Base-by-base conservation (phyloP, 2,329 filamentous ascomycete species). In the Acarospora socialis region DNA sequence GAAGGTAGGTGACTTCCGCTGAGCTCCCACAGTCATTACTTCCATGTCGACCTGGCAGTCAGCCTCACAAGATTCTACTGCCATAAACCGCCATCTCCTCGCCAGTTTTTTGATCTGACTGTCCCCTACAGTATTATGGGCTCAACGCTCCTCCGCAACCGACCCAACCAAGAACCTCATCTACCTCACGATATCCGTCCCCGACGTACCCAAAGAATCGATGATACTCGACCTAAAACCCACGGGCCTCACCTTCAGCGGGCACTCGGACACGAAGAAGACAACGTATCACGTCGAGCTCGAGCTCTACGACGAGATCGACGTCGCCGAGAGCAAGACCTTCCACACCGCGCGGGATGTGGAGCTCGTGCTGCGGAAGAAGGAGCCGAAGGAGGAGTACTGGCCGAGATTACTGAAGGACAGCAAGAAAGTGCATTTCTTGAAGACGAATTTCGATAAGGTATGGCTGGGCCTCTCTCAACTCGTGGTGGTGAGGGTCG, bases 391-490 rank as follows among this genome's bases (percentile, higher is more conserved):
- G 61, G 74, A 83, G 52, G 83, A 90, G 61, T 95, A 78, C 73
- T 98, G 90, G 90, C 86, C 86, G 42, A 76, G 90, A 43, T 70
- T 98, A 51, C 70, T 94, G 55, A 94, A 94, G 76, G 81, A 87
- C 39, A 59, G 66, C 46, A 78, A 82, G 70, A 93, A 83, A 68
- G 64, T 81, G 34, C 90, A 95, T 65, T 98, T 84, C 73, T 63
- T 98, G 52, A 93, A 93, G 77, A 95, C 90, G 43, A 80, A 98
- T 65, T 98, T 98, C 50, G 86, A 94, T 67, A 94, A 93, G 79
- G 74, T 78, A 55, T 38, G 67, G n/a, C n/a, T n/a, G n/a, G n/a
- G n/a, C 47, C 16, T 21, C 9, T 19, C 15, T 21, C 26, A 19
- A 32, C 22, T 26, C 22, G 12, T 21, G 15, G n/a, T n/a, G n/a